These are phyloP conservation scores for Pyropia yezoensis DNA, from an alignment of 23 red algal species.

Conservation along the genomic window DNA sequence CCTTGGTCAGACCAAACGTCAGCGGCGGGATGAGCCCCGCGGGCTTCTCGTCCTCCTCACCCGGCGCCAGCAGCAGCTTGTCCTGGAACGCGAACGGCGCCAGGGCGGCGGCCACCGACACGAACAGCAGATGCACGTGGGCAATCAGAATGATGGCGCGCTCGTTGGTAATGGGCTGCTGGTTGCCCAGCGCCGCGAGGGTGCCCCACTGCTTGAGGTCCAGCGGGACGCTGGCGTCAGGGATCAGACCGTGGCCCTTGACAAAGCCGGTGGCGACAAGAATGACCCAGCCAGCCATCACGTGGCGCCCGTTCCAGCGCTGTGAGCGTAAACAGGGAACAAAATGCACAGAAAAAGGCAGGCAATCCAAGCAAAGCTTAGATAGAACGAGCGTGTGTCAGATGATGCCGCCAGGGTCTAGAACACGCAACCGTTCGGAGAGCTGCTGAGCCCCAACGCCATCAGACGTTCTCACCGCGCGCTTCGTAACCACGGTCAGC, in stretches of 20 bases:
- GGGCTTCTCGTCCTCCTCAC: slow-evolving; percentile 77
- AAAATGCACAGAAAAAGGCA: neutral
- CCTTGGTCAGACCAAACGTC: slow-evolving; percentile 72
- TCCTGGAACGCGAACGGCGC: slow-evolving; percentile 91
- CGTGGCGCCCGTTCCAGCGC: slow-evolving; percentile 85
- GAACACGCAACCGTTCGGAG: too few relatives aligned
- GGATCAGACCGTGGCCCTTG: slow-evolving; percentile 76
- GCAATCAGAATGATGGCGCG: slow-evolving; percentile 69
- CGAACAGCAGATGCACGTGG: slow-evolving; percentile 79
- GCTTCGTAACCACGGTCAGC: too few relatives aligned
- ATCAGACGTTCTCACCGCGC: too few relatives aligned
- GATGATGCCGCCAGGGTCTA: too few relatives aligned
- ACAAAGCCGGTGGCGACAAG: slow-evolving; percentile 47
- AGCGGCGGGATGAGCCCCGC: slow-evolving; percentile 68
- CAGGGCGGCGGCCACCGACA: slow-evolving; percentile 69
- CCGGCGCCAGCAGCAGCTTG: slow-evolving; percentile 69
- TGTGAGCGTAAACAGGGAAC: neutral
- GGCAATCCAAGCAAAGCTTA: too few relatives aligned
- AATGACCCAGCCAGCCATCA: slow-evolving; percentile 73
- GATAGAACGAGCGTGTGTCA: too few relatives aligned
- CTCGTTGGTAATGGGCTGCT: slow-evolving; percentile 46
- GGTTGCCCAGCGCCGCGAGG: slow-evolving; percentile 48
- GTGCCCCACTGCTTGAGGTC: slow-evolving; percentile 58
- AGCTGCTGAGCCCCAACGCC: too few relatives aligned
- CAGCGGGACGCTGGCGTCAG: slow-evolving; percentile 33